Base-by-base conservation (phyloP, 2,329 filamentous ascomycete species). In the Talaromyces albobiverticillius region DNA sequence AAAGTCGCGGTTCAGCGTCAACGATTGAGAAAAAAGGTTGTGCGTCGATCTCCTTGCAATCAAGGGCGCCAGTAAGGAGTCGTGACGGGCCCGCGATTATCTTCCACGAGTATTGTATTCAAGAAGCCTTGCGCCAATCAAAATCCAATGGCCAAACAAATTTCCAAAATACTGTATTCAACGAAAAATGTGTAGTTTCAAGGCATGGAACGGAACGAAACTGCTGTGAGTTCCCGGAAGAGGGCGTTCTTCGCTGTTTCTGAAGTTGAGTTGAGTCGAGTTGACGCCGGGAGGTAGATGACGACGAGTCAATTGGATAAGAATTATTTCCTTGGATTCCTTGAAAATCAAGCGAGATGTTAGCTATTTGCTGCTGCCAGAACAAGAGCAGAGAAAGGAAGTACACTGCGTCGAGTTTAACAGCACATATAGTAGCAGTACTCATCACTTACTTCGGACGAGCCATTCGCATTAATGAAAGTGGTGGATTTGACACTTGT, bases 51-150 rank as follows among this genome's bases (percentile, higher is more conserved):
- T 53, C 54, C 54, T 56, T 53, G 54, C 46, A 46, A 46, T 34
- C 54, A 56, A 56, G 54, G 54, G 54, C 38, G 50, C 25, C 54
- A 32, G 53, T 48, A 55, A 55, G 53, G 53, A 55, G 53, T 46
- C 26, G 42, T 18, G 29, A 49, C 3, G 34, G 48, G 18, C 4
- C 47, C 47, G 43, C 34, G 48, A 38, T 51, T 29, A 25, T 25
- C 23, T 38, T 26, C 20, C 29, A 26, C 41, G 41, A 46, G 31
- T 42, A 29, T 10, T 29, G 26, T 29, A 29, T 32, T 46, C n/a
- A 11, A 52, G 18, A 45, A 13, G 22, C 8, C 23, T n/a, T 20
- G 40, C 38, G 40, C 22, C 9, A 29, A 10, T 5, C 5, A 29
- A 29, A 29, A 29, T 29, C 26, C 26, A 29, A 29, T 29, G 10